Base-by-base conservation (phyloP, 1,284 basidiomycete genomes). In the Puccinia polysora region DNA sequence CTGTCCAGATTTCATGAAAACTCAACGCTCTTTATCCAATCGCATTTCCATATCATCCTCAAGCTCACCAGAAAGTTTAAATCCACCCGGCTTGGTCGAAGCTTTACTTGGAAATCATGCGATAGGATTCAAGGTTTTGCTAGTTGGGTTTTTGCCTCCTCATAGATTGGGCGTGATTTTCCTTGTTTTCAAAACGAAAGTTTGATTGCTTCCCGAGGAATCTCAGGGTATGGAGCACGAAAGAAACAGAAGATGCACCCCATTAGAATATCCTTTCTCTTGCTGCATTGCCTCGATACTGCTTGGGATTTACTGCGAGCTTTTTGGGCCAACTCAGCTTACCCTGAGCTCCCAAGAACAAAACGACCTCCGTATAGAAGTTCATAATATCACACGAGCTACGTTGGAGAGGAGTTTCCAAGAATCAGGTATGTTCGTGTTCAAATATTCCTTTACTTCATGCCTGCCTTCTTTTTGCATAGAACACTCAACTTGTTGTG, bases 321-420 rank as follows among this genome's bases (percentile, higher is more conserved):
- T 62, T 40, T 45, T 12, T 15, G 20, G 5, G 18, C 45, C 34
- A 45, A 15, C 32, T 18, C 36, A 4, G 1, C 20, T 4, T 20
- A 12, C n/a, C 5, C 59, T 47, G 43, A 62, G 59, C 28, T 18
- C 6, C n/a, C 18, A 40, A 25, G 43, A 40, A 40, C 30, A 62
- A 28, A 40, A 25, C 10, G 59, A 62, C n/a, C 36, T 62, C 15
- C n/a, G 36, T 28, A 25, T 7, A 40, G 28, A 62, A 25, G 30
- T 62, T 45, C 36, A 47, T 40, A 62, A 62, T 23, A 25, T 62
- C 25, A 28, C 45, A 28, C 59, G 30, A 47, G 12, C 45, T 2
- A 40, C 38, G 38, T 30, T 62, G 15, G 23, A 62, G 6, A 15
- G 59, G 20, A 62, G 59, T 40, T 62, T 62, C n/a, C 36, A 62